A percentile compares a stretch with the other conserved stretches of the same genome.
phyloP scores from a whole-genome alignment of 129 eudicot species.

The Flaveria ramosissima region DNA sequence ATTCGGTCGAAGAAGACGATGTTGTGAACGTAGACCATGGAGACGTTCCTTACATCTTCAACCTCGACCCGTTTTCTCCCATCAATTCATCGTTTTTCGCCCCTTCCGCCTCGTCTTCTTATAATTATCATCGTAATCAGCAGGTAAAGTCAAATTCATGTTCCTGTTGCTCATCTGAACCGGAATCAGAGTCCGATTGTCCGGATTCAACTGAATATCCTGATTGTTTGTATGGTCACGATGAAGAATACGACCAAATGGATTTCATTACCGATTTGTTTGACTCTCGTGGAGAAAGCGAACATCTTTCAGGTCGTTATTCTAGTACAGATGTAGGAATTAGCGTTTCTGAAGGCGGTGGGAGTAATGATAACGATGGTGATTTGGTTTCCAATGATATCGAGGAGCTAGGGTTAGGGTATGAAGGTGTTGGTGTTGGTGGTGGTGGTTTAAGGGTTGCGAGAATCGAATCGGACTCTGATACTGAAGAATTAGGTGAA shows the following conservation, averaged over 20 bases:
- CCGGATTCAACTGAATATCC: constrained; percentile 39
- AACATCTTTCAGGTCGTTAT: constrained; percentile 10
- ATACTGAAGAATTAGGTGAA: constrained; percentile 57
- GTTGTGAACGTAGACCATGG: constrained; percentile 18
- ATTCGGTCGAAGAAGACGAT: constrained; percentile 13
- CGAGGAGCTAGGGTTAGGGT: constrained; percentile 56
- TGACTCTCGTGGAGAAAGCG: constrained; percentile 39
- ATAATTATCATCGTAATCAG: constrained; percentile 10
- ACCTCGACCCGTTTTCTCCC: constrained; percentile 44
- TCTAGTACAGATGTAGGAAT: constrained; percentile 4
- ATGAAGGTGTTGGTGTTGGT: constrained; percentile 18
- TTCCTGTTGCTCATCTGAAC: constrained; percentile 28
- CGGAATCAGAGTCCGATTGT: constrained; percentile 34
- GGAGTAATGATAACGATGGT: constrained; percentile 11
- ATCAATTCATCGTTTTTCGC: constrained; percentile 35
- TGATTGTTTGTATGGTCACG: constrained; percentile 42
- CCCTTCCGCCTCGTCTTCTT: constrained; percentile 26
- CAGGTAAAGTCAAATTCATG: constrained; percentile 34
- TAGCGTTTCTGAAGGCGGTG: constrained; percentile 28
- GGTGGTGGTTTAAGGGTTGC: constrained; percentile 58
- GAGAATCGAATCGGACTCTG: constrained; percentile 62
- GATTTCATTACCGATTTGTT: constrained; percentile 72
- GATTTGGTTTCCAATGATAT: constrained; percentile 26
- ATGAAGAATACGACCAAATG: constrained; percentile 58
- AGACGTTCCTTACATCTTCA: constrained; percentile 36